Evolutionary conservation across 768 basidiomycete genomes (phyloP), one percentile per base, ranked within the genome.

Genomic region (Amanita thiersii): DNA sequence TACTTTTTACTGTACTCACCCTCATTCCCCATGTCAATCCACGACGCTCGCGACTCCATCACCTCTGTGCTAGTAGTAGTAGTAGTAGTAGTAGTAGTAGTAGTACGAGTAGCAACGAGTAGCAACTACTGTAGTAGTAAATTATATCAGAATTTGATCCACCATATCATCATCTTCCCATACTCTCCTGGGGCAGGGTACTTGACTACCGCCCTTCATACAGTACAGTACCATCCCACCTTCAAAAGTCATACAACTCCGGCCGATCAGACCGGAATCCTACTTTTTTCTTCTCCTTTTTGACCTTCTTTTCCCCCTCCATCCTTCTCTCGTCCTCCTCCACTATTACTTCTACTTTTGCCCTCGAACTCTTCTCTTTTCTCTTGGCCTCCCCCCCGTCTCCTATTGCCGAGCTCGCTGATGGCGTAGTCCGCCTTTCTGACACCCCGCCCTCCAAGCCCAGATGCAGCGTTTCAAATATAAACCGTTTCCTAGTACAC

Each of bases 391-490:
- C 40, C 17, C 43, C 49, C 9, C 46, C n/a, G n/a, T n/a, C n/a
- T 28, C 26, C 6, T 28, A n/a, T 28, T 28, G 7, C 26, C n/a
- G 26, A 28, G 7, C 6, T 14, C 34, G 21, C 40, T 15, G 65
- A 58, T 7, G 79, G 70, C 4, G 64, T 75, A 7, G 84, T 88
- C 47, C 81, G 73, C 37, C 87, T 69, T 56, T 86, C 86, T 9
- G 75, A 69, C 19, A 89, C 77, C 11, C 90, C 86, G n/a, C 90
- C 84, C 57, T 92, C 86, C 26, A 87, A 66, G 56, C 86, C 82
- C 18, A 94, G 66, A 60, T 94, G 90, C 45, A 97, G 65, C 18
- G 91, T 97, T 65, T 97, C 94, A 51, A 98, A 77, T 15, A 93
- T 65, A 43, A 97, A 70, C 37, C 90, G 68, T 56, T 86, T 90